Base-by-base conservation (phyloP, 345 rosid species). In the Psidium friedrichsthalianum region DNA sequence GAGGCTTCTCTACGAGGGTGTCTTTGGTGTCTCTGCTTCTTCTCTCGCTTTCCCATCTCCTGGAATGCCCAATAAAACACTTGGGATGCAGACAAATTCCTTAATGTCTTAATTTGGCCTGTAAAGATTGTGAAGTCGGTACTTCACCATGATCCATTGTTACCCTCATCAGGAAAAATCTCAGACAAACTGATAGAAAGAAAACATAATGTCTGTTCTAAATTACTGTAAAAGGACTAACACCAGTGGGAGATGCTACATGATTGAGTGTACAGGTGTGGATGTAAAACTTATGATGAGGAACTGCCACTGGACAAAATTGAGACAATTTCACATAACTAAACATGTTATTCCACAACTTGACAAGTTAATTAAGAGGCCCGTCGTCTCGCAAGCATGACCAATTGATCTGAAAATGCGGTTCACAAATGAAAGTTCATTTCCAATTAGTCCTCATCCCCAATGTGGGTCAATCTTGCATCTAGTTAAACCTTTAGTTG, bases 41-140 rank as follows among this genome's bases (percentile, higher is more conserved):
- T 95, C 85, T 93, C 97, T 87, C 87, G 88, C 91, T 96, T 95
- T 42, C 98, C 98, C 96, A 95, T 95, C 83, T 83, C 29, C 84
- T 24, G 83, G 54, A 69, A 69, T 69, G 47, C 24, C 47, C 78
- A 69, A 32, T 16, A 8, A 47, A 44, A 32, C 21, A 6, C 44
- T 18, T 16, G 32, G 16, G 78, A 36, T 69, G 78, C 78, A 69
- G 44, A 69, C 13, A 69, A 69, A 8, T 16, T 32, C 24, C 42
- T 8, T 24, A 69, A 15, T 16, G 12, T 69, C 78, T 69, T 32
- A 69, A 32, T 8, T 69, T 32, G 78, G 78, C 78, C 22, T 16
- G 78, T 69, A 44, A 69, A 69, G 78, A 69, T 69, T 18, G 78
- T 69, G 78, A 69, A 32, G 78, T 69, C 32, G 44, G 32, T 44